These are phyloP conservation scores for Curvularia eragrostidis DNA, from an alignment of 2,329 filamentous ascomycete genomes.

Conservation along the genomic window DNA sequence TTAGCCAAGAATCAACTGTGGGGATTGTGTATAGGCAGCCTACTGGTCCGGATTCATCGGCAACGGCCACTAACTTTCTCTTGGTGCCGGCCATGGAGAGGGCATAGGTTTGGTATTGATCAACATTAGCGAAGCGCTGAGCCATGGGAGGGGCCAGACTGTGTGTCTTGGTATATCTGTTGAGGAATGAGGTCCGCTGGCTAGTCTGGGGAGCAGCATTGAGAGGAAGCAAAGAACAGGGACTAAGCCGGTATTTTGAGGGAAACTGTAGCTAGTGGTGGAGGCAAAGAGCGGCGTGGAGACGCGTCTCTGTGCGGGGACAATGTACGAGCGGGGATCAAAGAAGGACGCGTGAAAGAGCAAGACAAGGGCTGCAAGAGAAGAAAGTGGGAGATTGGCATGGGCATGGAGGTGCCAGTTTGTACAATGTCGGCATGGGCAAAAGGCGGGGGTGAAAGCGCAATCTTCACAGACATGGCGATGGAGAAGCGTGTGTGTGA, in stretches of 20 bases:
- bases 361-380: neutral
- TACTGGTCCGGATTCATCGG: neutral
- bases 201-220: neutral
- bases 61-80: slow-evolving; percentile 3
- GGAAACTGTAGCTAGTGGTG: neutral
- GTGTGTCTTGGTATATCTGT: neutral
- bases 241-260: neutral
- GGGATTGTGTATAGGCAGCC: neutral
- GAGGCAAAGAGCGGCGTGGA: slow-evolving; percentile 3
- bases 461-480: neutral
- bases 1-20: neutral
- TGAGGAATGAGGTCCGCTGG: no score
- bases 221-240: neutral
- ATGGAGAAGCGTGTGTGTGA: neutral
- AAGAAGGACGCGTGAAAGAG: slow-evolving; percentile 8
- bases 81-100: neutral
- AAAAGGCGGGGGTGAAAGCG: neutral
- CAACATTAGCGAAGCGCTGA: neutral
- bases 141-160: neutral
- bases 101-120: slow-evolving; percentile 1
- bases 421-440: neutral
- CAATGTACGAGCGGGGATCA: neutral
- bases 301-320: slow-evolving; percentile 5
- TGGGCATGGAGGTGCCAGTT: neutral
- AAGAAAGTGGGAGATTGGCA: neutral